A percentile compares a stretch with the other conserved stretches of the same genome.
Conservation (phyloP, 306 rosid species). For the Castanea sativa region DNA sequence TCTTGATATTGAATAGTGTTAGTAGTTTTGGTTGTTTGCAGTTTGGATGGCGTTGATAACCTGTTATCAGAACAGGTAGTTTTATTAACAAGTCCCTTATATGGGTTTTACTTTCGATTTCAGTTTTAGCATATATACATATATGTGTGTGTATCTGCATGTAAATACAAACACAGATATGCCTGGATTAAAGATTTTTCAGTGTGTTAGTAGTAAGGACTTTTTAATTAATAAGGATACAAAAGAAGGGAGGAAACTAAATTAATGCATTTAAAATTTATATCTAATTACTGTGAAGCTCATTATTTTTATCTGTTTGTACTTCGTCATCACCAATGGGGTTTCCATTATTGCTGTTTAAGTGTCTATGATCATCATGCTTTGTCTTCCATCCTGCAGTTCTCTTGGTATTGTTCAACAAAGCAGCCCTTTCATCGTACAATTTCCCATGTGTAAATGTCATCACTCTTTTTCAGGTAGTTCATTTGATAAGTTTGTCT, state of each 20-base stretch:
- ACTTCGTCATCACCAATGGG: neutral
- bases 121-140: neutral
- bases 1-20: neutral
- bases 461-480: constrained; percentile 70
- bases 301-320: neutral
- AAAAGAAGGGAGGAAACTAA: neutral
- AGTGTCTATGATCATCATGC: neutral
- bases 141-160: neutral
- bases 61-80: neutral
- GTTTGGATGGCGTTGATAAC: neutral
- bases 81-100: too few relatives aligned
- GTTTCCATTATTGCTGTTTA: neutral
- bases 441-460: constrained; percentile 54
- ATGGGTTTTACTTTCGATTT: too few relatives aligned
- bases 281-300: neutral
- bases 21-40: neutral
- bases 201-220: neutral
- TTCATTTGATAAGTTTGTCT: constrained; percentile 16
- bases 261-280: too few relatives aligned
- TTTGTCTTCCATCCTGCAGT: constrained; percentile 34
- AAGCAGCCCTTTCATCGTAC: constrained; percentile 74
- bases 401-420: constrained; percentile 73
- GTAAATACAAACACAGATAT: neutral
- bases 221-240: neutral
- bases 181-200: neutral